Conservation (phyloP, 768 basidiomycete species). For the Kwoniella dejecticola region DNA sequence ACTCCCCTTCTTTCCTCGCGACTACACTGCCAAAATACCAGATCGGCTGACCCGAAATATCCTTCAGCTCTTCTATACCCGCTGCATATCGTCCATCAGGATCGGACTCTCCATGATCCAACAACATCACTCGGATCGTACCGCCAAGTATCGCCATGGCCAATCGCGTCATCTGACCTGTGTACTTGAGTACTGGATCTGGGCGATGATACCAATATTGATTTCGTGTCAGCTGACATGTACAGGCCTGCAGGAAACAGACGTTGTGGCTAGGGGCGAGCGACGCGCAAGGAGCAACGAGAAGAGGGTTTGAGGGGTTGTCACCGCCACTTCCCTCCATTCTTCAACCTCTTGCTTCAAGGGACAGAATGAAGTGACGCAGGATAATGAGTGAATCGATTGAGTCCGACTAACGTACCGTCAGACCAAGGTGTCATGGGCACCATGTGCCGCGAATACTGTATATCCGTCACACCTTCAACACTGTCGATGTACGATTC, state of each 20-base stretch:
- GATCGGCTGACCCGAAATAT: conserved; percentile 9
- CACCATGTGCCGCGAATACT: conserved; percentile 10
- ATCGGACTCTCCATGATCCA: conserved; percentile 15
- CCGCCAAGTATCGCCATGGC: conserved; percentile 18
- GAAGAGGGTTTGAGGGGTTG: no score
- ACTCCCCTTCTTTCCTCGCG: conserved; percentile 5
- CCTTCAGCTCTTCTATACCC: conserved; percentile 12
- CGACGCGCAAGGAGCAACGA: no score
- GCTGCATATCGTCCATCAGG: conserved; percentile 11
- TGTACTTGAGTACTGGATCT: conserved; percentile 13
- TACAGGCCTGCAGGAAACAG: no score
- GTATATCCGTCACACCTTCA: background rate
- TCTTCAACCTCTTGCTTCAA: no score
- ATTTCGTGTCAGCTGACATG: no score
- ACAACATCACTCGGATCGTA: conserved; percentile 9
- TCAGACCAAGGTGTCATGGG: conserved; percentile 21
- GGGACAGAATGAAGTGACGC: background rate
- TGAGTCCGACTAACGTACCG: background rate
- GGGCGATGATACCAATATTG: no score
- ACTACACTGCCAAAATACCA: conserved; percentile 14
- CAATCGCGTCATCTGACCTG: conserved; percentile 9
- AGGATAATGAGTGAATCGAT: no score
- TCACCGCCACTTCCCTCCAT: no score
- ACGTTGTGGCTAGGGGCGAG: no score
- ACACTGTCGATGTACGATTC: conserved; percentile 14